phyloP scores from a whole-genome alignment of 2,329 filamentous ascomycete species.

The Harringtonia lauricola region DNA sequence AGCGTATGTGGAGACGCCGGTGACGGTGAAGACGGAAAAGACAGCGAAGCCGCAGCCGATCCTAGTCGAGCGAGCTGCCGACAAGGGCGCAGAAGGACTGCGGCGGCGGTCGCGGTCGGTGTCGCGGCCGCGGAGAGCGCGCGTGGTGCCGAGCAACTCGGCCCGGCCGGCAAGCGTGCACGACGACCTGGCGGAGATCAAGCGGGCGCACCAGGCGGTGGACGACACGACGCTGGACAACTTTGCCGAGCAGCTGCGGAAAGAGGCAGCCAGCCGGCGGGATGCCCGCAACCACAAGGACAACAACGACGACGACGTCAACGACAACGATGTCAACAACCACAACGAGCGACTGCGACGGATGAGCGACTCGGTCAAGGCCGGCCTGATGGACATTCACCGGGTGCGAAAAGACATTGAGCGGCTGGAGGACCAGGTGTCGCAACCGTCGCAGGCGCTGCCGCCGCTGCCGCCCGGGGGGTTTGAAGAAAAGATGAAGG shows the following conservation, averaged over 20 bases:
- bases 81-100: conserved; percentile 18
- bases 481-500: too few relatives aligned
- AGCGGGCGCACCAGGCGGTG: conserved; percentile 36
- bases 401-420: conserved; percentile 48
- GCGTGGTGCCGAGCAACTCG: conserved; percentile 34
- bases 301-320: background rate
- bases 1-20: conserved; percentile 46
- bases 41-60: conserved; percentile 3
- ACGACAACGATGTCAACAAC: background rate
- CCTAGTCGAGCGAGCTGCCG: conserved; percentile 9
- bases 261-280: conserved; percentile 16
- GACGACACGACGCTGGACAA: conserved; percentile 52
- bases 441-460: too few relatives aligned
- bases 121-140: conserved; percentile 32
- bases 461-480: too few relatives aligned
- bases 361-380: conserved; percentile 41
- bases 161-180: conserved; percentile 41
- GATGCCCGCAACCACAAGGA: conserved; percentile 16
- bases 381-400: conserved; percentile 39
- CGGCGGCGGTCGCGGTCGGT: conserved; percentile 25
- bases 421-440: conserved; percentile 41
- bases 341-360: conserved; percentile 14
- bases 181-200: conserved; percentile 43
- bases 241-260: conserved; percentile 35
- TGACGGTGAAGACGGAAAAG: conserved; percentile 24